Evolutionary conservation across 2,329 filamentous ascomycete genomes (phyloP), one percentile per base, ranked within the genome.

Genomic region (Aspergillus fischeri): DNA sequence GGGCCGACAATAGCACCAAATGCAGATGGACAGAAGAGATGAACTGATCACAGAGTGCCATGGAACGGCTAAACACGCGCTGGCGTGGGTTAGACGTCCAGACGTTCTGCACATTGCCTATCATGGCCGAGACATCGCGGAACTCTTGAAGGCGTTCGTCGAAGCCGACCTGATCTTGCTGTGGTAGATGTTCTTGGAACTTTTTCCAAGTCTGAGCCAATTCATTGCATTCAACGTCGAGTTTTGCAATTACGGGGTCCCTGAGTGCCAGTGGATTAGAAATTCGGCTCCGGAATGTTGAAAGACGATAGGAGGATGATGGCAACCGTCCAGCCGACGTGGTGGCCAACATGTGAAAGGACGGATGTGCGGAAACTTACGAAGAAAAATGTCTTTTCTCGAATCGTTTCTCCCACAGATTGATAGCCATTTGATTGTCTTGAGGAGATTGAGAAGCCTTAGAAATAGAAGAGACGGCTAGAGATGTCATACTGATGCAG

Each of bases 161-260:
- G 52, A 67, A 67, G 32, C 60, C 53, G n/a, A 71, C 65, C 27
- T 64, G 67, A 53, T 72, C 70, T 32, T 64, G 55, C 17, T 62
- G 54, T 6, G 65, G 62, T 21, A 75, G 61, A 49, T 65, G 59
- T 24, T 69, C 65, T 47, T 69, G 67, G 49, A 75, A 73, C 10
- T 63, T 56, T 56, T 70, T 72, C 72, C 73, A 75, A 4, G 72
- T 68, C 52, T 69, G 68, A 29, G 65, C 65, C 21, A 75, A 64
- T 62, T 75, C 72, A 58, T 72, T 73, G 51, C 69, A 70, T 66
- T 75, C 73, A 54, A 74, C 63, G 57, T 75, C 73, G 48, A 75
- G 71, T 54, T 64, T 66, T 4, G 66, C 67, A 59, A 71, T 68
- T 17, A 64, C 60, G n/a, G 68, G 64, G 29, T 66, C 62, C 20